Evolutionary conservation across 768 basidiomycete genomes (phyloP).

Genomic region (Strobilomyces confusus): DNA sequence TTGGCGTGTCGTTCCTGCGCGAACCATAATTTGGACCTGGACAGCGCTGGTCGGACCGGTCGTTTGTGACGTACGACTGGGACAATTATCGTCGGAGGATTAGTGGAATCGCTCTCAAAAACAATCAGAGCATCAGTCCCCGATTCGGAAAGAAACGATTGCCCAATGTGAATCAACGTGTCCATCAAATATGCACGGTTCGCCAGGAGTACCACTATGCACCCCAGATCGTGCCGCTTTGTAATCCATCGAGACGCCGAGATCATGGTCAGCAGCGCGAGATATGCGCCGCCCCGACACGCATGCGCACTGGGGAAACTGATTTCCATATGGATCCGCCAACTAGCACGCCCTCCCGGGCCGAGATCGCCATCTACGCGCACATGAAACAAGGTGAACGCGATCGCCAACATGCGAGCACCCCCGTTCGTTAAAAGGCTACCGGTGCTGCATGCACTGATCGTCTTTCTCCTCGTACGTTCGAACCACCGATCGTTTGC

Average conservation of each 20-base stretch:
- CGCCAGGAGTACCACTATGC: neutral
- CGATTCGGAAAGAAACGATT: no score
- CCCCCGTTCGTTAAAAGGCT: neutral
- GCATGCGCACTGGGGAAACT: no score
- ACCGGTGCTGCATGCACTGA: no score
- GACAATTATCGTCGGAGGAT: no score
- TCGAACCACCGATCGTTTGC: neutral
- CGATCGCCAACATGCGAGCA: neutral
- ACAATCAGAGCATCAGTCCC: no score
- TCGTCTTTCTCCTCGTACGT: neutral
- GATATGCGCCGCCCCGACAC: no score
- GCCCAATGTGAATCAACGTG: no score
- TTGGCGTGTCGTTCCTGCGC: neutral
- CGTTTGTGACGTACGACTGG: conserved; percentile 1
- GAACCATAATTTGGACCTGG: neutral
- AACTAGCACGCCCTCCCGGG: no score
- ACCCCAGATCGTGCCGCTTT: neutral
- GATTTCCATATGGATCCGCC: no score
- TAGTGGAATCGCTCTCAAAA: no score
- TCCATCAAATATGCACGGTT: neutral
- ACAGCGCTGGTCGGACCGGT: neutral
- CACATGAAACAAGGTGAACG: neutral
- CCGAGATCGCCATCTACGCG: no score
- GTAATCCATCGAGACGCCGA: neutral
- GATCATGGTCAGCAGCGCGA: neutral